Percentiles rank a stretch among this genome's conserved stretches.
These are phyloP conservation scores for Xylaria sp. DNA, from an alignment of 2,329 filamentous ascomycete genomes.

Conservation along the genomic window DNA sequence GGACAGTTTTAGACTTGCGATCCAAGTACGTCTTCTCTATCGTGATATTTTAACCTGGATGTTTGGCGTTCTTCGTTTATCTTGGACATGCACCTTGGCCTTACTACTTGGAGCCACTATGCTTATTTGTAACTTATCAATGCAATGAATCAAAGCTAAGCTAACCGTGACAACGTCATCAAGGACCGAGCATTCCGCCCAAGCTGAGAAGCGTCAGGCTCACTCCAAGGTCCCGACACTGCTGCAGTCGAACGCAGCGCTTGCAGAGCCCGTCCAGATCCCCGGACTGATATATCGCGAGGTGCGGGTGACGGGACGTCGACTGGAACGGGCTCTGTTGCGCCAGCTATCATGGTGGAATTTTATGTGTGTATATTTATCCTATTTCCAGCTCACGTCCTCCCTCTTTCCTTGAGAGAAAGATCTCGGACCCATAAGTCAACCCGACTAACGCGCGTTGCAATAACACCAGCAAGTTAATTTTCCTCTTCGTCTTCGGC, in stretches of 20 bases:
- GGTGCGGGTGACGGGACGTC: constrained; percentile 78
- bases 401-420: no score
- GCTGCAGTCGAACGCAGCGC: constrained; percentile 60
- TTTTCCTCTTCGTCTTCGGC: constrained; percentile 68
- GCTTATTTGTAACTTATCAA: no score
- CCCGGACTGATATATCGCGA: constrained; percentile 71
- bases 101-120: no score
- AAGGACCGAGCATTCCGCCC: constrained; percentile 78
- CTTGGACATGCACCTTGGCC: no score
- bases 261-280: constrained; percentile 69
- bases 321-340: constrained; percentile 75
- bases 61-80: no score
- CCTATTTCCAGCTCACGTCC: no score
- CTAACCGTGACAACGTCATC: constrained; percentile 9
- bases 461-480: constrained; percentile 61
- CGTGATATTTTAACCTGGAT: no score
- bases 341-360: constrained; percentile 75
- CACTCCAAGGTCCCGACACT: constrained; percentile 58
- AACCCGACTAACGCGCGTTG: background rate
- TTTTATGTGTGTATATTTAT: constrained; percentile 62
- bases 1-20: constrained; percentile 81
- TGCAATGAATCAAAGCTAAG: background rate
- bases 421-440: background rate
- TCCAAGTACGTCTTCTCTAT: constrained; percentile 66
- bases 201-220: constrained; percentile 69